These are phyloP conservation scores for Pyrenophora graminea DNA, from an alignment of 2,329 filamentous ascomycete genomes.

Conservation along the genomic window DNA sequence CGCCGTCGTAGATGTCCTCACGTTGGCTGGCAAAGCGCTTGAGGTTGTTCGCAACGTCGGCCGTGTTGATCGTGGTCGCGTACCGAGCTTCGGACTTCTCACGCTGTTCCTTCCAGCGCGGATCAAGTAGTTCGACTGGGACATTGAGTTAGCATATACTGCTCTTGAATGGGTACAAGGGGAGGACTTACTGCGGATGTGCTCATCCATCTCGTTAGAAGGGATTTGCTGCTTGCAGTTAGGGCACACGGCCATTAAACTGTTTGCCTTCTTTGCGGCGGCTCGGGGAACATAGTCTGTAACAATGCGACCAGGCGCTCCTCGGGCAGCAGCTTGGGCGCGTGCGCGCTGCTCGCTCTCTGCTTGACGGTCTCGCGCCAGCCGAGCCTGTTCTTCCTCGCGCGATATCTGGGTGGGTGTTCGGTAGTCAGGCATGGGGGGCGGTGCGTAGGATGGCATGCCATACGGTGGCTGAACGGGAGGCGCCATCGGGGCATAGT, in stretches of 20 bases:
- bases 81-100: constrained; percentile 84
- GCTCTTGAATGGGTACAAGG: neutral
- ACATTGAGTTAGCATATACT: constrained; percentile 44
- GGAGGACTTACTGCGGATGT: constrained; percentile 76
- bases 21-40: constrained; percentile 92
- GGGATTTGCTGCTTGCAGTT: constrained; percentile 93
- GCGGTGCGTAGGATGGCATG: constrained; percentile 26
- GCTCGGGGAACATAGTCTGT: constrained; percentile 90
- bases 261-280: constrained; percentile 68
- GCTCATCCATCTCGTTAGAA: constrained; percentile 82
- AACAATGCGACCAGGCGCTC: constrained; percentile 75
- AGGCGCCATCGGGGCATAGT: constrained; percentile 35
- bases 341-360: constrained; percentile 69
- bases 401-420: constrained; percentile 41
- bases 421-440: constrained; percentile 34
- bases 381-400: constrained; percentile 46
- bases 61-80: constrained; percentile 82
- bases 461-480: constrained; percentile 37
- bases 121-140: constrained; percentile 84
- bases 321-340: constrained; percentile 76
- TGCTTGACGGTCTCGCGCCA: constrained; percentile 48
- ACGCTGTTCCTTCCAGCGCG: constrained; percentile 93
- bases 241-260: constrained; percentile 77
- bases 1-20: constrained; percentile 80
- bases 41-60: constrained; percentile 88